These are phyloP conservation scores for Jacaranda mimosifolia DNA, from an alignment of 257 asterid species.

Conservation along the genomic window DNA sequence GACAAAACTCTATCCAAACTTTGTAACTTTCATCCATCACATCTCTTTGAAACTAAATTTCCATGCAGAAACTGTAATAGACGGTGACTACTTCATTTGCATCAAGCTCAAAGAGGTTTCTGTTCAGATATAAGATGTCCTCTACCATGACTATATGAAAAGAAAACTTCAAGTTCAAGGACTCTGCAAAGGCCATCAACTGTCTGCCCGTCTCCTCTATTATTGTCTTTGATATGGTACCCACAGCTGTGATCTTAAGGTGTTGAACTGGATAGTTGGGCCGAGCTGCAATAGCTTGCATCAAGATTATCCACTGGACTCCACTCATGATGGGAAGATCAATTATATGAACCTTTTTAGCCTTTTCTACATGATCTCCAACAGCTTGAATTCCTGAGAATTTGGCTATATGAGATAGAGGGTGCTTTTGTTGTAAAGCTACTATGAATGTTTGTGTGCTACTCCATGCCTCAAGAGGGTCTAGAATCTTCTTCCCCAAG, in stretches of 20 bases:
- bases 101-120: slow-evolving; percentile 18
- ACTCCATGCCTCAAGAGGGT: not conserved
- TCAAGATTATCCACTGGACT: slow-evolving; percentile 10
- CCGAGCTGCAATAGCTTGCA: slow-evolving; percentile 17
- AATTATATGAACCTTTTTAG: slow-evolving; percentile 11
- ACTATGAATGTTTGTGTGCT: not conserved
- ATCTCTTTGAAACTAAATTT: slow-evolving; percentile 13
- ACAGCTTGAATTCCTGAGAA: slow-evolving; percentile 14
- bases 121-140: slow-evolving; percentile 31
- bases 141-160: slow-evolving; percentile 23
- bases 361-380: slow-evolving; percentile 5
- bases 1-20: too few species aligned
- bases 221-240: slow-evolving; percentile 17
- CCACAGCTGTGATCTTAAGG: slow-evolving; percentile 30
- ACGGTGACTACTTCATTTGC: slow-evolving; percentile 34
- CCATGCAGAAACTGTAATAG: slow-evolving; percentile 46
- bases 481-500: slow-evolving; percentile 8
- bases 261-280: not conserved
- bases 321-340: slow-evolving; percentile 21
- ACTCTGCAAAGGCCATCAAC: slow-evolving; percentile 30
- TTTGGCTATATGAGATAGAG: slow-evolving; percentile 8
- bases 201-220: slow-evolving; percentile 30
- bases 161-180: slow-evolving; percentile 35
- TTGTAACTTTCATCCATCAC: not conserved
- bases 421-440: not conserved